These are phyloP conservation scores for Artemisia argyi DNA, from an alignment of 129 eudicot genomes.

Conservation along the genomic window DNA sequence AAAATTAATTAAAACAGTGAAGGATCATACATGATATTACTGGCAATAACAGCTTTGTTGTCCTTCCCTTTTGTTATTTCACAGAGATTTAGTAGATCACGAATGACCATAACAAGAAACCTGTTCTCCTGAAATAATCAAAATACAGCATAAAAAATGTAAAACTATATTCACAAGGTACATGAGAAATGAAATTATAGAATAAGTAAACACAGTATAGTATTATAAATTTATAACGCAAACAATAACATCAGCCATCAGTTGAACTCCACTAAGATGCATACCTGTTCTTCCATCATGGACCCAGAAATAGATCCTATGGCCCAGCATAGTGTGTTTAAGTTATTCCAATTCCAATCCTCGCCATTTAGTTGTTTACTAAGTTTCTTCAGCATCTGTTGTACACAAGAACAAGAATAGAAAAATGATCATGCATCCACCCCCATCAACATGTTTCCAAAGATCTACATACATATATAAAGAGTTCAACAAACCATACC, in stretches of 20 bases:
- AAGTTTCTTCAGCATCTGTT: slow-evolving; percentile 84
- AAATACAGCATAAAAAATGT: not conserved
- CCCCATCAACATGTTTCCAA: not conserved
- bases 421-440: not conserved
- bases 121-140: slow-evolving; percentile 73
- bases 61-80: slow-evolving; percentile 99
- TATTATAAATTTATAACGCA: not conserved
- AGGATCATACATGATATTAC: slow-evolving; percentile 84
- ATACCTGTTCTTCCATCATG: slow-evolving; percentile 98
- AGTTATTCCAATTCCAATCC: slow-evolving; percentile 99
- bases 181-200: not conserved
- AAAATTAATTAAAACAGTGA: not conserved
- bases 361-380: slow-evolving; percentile 87
- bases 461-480: slow-evolving; percentile 5
- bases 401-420: slow-evolving; percentile 6
- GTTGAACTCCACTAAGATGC: not conserved
- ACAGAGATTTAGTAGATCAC: slow-evolving; percentile 90
- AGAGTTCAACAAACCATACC: slow-evolving; percentile 36
- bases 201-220: not conserved
- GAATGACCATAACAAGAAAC: slow-evolving; percentile 97
- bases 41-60: slow-evolving; percentile 98
- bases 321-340: slow-evolving; percentile 98
- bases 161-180: not conserved
- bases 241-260: no score
- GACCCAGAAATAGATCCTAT: slow-evolving; percentile 99